Evolutionary conservation across 768 basidiomycete species (phyloP).

Genomic region (Auricularia heimuer): DNA sequence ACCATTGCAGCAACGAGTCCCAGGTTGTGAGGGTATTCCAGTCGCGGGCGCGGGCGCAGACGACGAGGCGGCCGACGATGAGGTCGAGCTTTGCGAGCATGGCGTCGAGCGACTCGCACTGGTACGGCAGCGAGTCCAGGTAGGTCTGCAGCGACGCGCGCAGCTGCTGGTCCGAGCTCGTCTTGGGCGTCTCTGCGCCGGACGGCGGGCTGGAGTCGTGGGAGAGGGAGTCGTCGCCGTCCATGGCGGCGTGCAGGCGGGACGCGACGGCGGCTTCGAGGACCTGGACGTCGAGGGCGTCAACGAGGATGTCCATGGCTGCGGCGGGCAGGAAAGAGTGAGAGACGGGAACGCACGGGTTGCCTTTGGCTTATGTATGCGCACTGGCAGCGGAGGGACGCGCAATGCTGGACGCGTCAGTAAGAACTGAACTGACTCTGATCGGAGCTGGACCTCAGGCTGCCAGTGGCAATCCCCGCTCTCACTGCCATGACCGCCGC

Average conservation of each 20-base stretch:
- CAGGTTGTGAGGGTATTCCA: conserved; percentile 67
- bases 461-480: background rate
- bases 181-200: background rate
- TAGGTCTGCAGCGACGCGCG: conserved; percentile 48
- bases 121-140: conserved; percentile 59
- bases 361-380: background rate
- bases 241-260: conserved; percentile 29
- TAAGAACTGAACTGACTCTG: background rate
- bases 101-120: conserved; percentile 57
- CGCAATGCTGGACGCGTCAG: conserved; percentile 18
- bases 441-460: background rate
- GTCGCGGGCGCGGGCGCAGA: conserved; percentile 65
- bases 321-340: background rate
- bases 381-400: conserved; percentile 8
- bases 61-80: conserved; percentile 56
- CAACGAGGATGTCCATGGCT: background rate
- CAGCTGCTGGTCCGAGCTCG: background rate
- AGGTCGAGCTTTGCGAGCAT: conserved; percentile 63
- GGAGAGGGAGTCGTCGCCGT: conserved; percentile 30
- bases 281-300: background rate
- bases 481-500: background rate
- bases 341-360: background rate
- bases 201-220: background rate
- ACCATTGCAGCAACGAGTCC: conserved; percentile 78
- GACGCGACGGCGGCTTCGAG: background rate